phyloP scores from a whole-genome alignment of 108 stramenopile species.

The Cyclotella choctawhatcheeana region DNA sequence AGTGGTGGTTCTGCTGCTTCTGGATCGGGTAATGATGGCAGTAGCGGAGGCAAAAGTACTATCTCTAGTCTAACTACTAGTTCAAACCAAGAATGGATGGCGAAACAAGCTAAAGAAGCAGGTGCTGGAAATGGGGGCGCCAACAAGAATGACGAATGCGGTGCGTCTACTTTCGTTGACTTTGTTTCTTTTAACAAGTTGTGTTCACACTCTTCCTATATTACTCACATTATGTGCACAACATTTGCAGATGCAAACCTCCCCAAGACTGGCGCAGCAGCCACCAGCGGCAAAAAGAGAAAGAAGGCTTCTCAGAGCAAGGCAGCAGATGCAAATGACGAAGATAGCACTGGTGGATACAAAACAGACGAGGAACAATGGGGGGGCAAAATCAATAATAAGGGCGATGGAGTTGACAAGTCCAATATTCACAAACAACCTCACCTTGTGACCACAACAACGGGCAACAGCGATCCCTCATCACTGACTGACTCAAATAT shows the following conservation, averaged over 20 bases:
- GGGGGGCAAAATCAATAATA: conserved; percentile 16
- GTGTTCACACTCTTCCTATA: neutral
- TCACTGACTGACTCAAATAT: conserved; percentile 8
- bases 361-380: conserved; percentile 52
- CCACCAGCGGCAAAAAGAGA: conserved; percentile 33
- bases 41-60: conserved; percentile 52
- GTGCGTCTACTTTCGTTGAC: conserved; percentile 1
- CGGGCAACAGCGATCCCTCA: neutral
- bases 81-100: conserved; percentile 53
- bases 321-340: conserved; percentile 27
- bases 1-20: conserved; percentile 26
- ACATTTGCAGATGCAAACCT: conserved; percentile 14
- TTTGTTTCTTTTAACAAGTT: no score
- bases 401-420: conserved; percentile 2
- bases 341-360: conserved; percentile 44
- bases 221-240: neutral
- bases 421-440: conserved; percentile 18
- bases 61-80: conserved; percentile 52
- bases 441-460: conserved; percentile 1
- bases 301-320: conserved; percentile 25
- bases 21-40: conserved; percentile 48
- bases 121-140: neutral
- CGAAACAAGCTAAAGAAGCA: neutral
- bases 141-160: conserved; percentile 6
- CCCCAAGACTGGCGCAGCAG: conserved; percentile 2